A percentile compares a stretch with the other conserved stretches of the same genome.
Conservation (phyloP, 805 yeast species). For the Novakomyces olei region DNA sequence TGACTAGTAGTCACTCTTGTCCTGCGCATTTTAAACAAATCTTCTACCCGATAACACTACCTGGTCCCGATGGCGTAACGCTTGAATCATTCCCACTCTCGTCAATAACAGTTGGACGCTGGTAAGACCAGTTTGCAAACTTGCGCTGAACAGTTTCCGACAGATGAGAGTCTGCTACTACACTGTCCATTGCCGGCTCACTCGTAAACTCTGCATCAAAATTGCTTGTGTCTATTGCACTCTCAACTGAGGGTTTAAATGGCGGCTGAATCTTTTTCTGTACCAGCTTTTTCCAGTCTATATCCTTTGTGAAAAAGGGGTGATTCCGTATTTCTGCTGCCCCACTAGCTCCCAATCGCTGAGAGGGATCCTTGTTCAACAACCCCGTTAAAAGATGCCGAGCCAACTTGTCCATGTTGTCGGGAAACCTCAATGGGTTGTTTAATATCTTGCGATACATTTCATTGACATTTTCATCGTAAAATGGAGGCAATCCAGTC, state of each 20-base stretch:
- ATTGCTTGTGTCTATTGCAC: constrained; percentile 69
- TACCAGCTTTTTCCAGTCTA: constrained; percentile 69
- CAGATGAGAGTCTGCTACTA: constrained; percentile 51
- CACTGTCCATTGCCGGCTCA: constrained; percentile 86
- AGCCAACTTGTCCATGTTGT: constrained; percentile 67
- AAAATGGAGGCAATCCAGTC: constrained; percentile 91
- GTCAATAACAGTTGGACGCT: constrained; percentile 2
- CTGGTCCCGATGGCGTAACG: too few relatives aligned
- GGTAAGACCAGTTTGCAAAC: constrained; percentile 79
- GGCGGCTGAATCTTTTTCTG: constrained; percentile 87
- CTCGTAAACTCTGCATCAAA: constrained; percentile 81
- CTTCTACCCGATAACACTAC: too few relatives aligned
- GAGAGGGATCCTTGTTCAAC: constrained; percentile 63
- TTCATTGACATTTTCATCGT: constrained; percentile 75
- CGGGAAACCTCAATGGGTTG: constrained; percentile 76
- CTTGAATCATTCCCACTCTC: too few relatives aligned
- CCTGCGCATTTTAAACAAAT: too few relatives aligned
- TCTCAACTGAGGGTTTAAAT: constrained; percentile 62
- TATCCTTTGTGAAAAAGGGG: constrained; percentile 53
- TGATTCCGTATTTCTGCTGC: constrained; percentile 69
- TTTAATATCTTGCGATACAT: constrained; percentile 88
- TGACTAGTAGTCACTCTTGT: too few relatives aligned
- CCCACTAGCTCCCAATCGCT: constrained; percentile 50
- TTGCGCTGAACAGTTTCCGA: constrained; percentile 93
- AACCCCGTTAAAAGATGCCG: constrained; percentile 54